Conservation (phyloP, 2,329 filamentous ascomycete species). For the Paecilomyces fulvus region DNA sequence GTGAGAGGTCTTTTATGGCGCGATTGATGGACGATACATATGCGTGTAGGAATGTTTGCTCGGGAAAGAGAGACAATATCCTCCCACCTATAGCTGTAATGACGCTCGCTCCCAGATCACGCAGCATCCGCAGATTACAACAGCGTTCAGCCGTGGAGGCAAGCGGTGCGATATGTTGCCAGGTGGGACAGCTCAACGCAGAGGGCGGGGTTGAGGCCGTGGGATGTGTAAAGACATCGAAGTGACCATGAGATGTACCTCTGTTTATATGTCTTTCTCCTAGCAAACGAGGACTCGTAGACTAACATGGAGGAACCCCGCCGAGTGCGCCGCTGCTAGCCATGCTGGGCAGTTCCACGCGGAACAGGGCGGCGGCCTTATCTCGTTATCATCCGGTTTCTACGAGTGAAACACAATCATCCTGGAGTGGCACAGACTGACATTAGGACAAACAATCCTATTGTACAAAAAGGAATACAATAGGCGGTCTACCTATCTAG, state of each 20-base stretch:
- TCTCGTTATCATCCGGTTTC: not conserved
- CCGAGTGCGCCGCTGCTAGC: conserved; percentile 9
- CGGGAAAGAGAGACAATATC: not conserved
- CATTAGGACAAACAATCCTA: too few relatives aligned
- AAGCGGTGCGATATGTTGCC: not conserved
- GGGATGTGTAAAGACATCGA: not conserved
- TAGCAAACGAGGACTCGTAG: not conserved
- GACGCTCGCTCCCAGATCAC: not conserved
- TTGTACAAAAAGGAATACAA: not conserved
- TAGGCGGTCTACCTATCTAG: not conserved
- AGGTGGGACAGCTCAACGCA: not conserved
- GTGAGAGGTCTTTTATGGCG: conserved; percentile 1
- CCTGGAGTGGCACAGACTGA: not conserved
- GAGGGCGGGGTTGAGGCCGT: not conserved
- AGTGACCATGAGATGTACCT: too few relatives aligned
- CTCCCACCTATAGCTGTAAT: not conserved
- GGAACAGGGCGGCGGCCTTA: conserved; percentile 1
- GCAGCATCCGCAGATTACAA: not conserved
- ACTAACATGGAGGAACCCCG: conserved; percentile 2
- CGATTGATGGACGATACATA: not conserved
- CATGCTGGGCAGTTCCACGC: conserved; percentile 16
- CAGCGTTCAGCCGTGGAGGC: not conserved
- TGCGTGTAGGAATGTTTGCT: not conserved
- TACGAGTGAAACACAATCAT: not conserved
- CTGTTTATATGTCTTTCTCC: not conserved